Conservation (phyloP, 257 asterid species). For the Ophiorrhiza pumila region DNA sequence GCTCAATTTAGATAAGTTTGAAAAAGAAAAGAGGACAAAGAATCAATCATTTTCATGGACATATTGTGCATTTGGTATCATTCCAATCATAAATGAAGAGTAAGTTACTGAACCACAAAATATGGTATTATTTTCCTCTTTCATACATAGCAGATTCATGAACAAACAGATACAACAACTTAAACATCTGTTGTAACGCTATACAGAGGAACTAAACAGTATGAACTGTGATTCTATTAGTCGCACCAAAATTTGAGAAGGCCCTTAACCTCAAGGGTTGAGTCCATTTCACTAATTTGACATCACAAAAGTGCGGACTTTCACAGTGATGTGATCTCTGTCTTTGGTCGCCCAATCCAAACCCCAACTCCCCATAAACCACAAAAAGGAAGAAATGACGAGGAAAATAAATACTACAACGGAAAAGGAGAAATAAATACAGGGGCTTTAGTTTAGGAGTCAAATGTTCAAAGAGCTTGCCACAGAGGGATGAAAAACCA, state of each 20-base stretch:
- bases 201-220: not conserved
- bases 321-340: not conserved
- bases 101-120: not conserved
- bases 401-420: not conserved
- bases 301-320: not conserved
- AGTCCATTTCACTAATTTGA: not conserved
- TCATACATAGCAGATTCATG: not conserved
- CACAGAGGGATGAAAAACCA: slow-evolving; percentile 1
- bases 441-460: not conserved
- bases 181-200: not conserved
- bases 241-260: not conserved
- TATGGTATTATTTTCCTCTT: not conserved
- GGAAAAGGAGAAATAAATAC: no score
- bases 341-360: not conserved
- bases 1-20: not conserved
- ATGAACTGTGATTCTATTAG: not conserved
- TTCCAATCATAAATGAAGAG: no score
- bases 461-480: not conserved
- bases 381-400: not conserved
- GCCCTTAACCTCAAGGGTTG: slow-evolving; percentile 5
- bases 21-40: not conserved
- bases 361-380: not conserved
- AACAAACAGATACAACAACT: not conserved
- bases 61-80: not conserved
- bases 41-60: not conserved